Conservation (phyloP, 2,329 filamentous ascomycete genomes). For the Drechslerella coelobrocha region DNA sequence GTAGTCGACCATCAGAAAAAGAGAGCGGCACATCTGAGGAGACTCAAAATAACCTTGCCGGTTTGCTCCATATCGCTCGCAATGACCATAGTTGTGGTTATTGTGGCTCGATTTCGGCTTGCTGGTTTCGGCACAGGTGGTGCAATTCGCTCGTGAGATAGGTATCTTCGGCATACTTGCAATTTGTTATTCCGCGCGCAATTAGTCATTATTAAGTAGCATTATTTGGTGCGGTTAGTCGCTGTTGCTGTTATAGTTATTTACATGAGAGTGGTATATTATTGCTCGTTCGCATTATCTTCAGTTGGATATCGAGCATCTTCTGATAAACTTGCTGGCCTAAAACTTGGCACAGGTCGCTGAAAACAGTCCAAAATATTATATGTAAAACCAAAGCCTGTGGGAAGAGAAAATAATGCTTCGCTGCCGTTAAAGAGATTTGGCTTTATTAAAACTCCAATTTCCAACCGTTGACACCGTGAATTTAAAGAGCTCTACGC, state of each 20-base stretch:
- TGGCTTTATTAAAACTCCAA: background rate
- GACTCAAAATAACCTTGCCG: constrained; percentile 29
- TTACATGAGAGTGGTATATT: constrained; percentile 7
- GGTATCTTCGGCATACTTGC: background rate
- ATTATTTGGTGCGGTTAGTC: constrained; percentile 1
- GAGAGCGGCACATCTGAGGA: constrained; percentile 29
- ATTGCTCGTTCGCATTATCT: too few species aligned
- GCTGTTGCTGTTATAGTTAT: constrained; percentile 13
- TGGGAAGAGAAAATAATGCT: background rate
- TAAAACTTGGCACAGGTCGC: background rate
- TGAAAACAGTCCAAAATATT: background rate
- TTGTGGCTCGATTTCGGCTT: constrained; percentile 12
- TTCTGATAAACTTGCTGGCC: too few species aligned
- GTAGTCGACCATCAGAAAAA: constrained; percentile 34
- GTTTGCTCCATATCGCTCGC: constrained; percentile 40
- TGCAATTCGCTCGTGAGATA: background rate
- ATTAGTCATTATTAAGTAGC: constrained; percentile 23
- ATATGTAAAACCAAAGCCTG: constrained; percentile 1
- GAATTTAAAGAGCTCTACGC: background rate
- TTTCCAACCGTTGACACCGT: constrained; percentile 4
- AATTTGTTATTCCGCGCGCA: too few species aligned
- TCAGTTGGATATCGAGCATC: too few species aligned
- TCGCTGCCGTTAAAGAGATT: background rate
- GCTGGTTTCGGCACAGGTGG: background rate
- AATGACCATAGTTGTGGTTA: constrained; percentile 27